These are phyloP conservation scores for Talaromyces marneffei DNA, from an alignment of 2,329 filamentous ascomycete genomes.

Conservation along the genomic window DNA sequence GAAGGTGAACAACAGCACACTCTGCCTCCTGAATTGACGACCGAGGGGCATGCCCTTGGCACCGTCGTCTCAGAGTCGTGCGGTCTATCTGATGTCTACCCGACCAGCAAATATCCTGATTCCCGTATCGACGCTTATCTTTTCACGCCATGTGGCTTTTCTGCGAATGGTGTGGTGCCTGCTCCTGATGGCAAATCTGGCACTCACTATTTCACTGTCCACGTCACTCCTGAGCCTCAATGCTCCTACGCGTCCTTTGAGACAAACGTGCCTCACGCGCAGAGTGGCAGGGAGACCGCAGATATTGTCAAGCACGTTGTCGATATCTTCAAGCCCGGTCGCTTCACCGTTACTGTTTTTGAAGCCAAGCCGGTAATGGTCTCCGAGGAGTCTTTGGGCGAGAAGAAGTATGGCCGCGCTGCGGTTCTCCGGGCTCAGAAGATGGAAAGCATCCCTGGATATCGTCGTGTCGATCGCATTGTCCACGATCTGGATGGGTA, in stretches of 20 bases:
- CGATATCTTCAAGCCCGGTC: constrained; percentile 91
- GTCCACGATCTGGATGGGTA: constrained; percentile 98
- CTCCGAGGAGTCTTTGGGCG: constrained; percentile 30
- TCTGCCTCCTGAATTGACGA: constrained; percentile 70
- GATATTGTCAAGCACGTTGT: constrained; percentile 94
- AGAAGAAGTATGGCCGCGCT: constrained; percentile 41
- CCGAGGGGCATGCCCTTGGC: constrained; percentile 88
- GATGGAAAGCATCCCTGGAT: constrained; percentile 78
- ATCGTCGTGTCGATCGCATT: constrained; percentile 85
- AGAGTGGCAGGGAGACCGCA: constrained; percentile 79
- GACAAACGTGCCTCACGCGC: constrained; percentile 88
- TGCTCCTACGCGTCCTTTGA: constrained; percentile 98
- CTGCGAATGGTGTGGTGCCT: constrained; percentile 91
- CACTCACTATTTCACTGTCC: constrained; percentile 94
- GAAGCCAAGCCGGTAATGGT: constrained; percentile 66
- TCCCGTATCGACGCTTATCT: constrained; percentile 92
- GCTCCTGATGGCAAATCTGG: constrained; percentile 56
- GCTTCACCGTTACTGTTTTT: constrained; percentile 94
- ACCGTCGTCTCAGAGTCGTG: constrained; percentile 87
- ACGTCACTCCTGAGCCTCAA: constrained; percentile 93
- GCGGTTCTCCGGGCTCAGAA: constrained; percentile 41
- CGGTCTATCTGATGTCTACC: constrained; percentile 84
- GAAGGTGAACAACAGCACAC: constrained; percentile 37
- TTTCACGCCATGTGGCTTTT: constrained; percentile 95
- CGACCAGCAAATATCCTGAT: constrained; percentile 79